Evolutionary conservation across 164 flowering plant genomes (phyloP), one percentile per base, ranked within the genome.

Genomic region (Platanus orientalis): DNA sequence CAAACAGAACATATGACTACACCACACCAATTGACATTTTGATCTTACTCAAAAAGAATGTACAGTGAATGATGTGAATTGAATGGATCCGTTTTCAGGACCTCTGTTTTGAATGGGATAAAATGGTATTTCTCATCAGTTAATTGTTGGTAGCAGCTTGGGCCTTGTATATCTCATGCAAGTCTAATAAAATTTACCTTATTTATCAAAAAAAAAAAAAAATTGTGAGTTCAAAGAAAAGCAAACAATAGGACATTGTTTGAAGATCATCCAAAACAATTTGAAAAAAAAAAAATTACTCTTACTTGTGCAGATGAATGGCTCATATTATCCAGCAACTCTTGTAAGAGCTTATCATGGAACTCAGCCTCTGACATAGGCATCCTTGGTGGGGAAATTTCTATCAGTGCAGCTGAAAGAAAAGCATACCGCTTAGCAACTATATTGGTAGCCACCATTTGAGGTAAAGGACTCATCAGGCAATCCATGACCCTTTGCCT

Each of bases 301-400:
- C 89, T 78, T 83, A 89, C 99, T 73, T 94, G 99, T 36, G 99
- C 95, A 44, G 99, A 91, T 62, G 96, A 77, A 78, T 89, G 97
- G 64, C 78, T 84, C 99, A 94, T 94, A 62, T 81, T 86, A 64
- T 51, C 76, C 68, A 91, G 73, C 71, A 94, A 70, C 81, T 94
- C 97, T 28, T 78, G 68, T 67, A 91, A 73, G 70, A 94, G 89
- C 57, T 64, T 71, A 29, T 61, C 44, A 62, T 94, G 99, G 58
- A 91, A 82, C 71, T 80, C 72, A 27, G 83, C 44, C 67, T 94
- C 99, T 52, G 70, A 6, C 28, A 62, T 60, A 20, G 88, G 79
- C 99, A 94, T 91, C 30, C 73, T 83, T 25, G 79, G 87, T 24
- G 99, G 86, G 28, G 88, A 87, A 50, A 89, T 48, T 73, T 94